Evolutionary conservation across 192 early-diverging fungal genomes (phyloP), one percentile per base, ranked within the genome.

Genomic region (Phycomyces blakesleeanus): DNA sequence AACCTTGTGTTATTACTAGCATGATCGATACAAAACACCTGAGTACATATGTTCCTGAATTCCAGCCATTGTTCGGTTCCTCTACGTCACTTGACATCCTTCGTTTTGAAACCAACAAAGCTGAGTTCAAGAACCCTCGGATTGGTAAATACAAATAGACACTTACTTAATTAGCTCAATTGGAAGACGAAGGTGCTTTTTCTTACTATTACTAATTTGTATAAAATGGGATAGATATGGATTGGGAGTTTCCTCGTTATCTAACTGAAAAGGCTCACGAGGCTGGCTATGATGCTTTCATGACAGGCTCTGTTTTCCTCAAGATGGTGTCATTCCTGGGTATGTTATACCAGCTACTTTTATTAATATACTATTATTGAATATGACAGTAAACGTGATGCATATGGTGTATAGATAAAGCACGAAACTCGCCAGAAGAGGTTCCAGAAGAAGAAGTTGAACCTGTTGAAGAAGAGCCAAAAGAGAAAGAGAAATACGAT

Each of bases 251-350:
- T 55, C 42, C 65, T 27, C 59, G 61, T 25, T 76, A 76, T 55
- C 55, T 73, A 37, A 61, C 71, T 10, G 65, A 72, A 0, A 80
- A 73, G 42, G 84, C 84, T 68, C 96, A 98, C 67, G 96, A 98
- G 63, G 96, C 96, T 25, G 96, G 91, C 8, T 98, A 88, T 63
- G 96, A 98, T 69, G 92, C 93, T 1, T 96, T 89, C 65, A 83
- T 89, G 41, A 98, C 96, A 6, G 96, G 96, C 7, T 79, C 82
- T 16, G 80, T 83, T 0, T 95, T 93, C 66, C 72, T 92, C 38
- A 80, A 85, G 15, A 78, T 94, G 67, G 53, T 74, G 27, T 76
- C 71, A 20, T 79, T 64, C 41, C 61, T 83, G 37, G 34, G 66
- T 68, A 61, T 14, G 66, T 54, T 5, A 57, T 5, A 26, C 14